Base-by-base conservation (phyloP, 1,139 yeast genomes). In the Meyerozyma athensensis region DNA sequence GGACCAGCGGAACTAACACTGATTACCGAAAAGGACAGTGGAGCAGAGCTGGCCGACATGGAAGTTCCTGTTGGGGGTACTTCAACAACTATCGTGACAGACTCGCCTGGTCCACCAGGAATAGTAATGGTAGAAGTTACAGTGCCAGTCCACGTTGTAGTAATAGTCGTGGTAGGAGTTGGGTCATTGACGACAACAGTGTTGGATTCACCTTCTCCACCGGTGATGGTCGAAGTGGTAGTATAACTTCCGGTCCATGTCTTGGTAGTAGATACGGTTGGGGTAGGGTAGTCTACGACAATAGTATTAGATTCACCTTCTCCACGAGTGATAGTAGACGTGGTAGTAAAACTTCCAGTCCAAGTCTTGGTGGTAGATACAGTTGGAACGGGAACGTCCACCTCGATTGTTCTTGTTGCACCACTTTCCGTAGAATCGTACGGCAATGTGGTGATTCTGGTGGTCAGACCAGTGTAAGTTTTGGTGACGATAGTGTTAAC, bases 301-400 rank as follows among this genome's bases (percentile, higher is more conserved):
- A 30, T 35, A 10, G 38, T 36, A 19, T 17, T 26, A n/a, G 35
- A 26, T 20, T 24, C 36, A 5, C 36, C 36, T 10, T 4, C 5
- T 2, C 19, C n/a, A 2, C 21, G 23, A 13, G 26, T 22, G 7
- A 8, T 21, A n/a, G 35, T 33, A 17, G 28, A 21, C 4, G 19
- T 9, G 13, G 26, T 7, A 9, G 21, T 21, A 7, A 7, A 12
- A 12, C 14, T 7, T 3, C 28, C 20, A 3, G 35, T 33, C 35
- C 35, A 33, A 17, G 26, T 21, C 7, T 26, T 9, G n/a, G 35
- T 20, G 6, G 16, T 6, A n/a, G 34, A 34, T 7, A 21, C 19
- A 4, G 53, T 50, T n/a, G 55, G 53, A n/a, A 43, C 39, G 7
- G 59, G 58, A 9, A 44, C 47, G 4, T 42, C 38, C 8, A 53